Evolutionary conservation across 2,329 filamentous ascomycete species (phyloP).

Genomic region (Rhinocladiella similis): DNA sequence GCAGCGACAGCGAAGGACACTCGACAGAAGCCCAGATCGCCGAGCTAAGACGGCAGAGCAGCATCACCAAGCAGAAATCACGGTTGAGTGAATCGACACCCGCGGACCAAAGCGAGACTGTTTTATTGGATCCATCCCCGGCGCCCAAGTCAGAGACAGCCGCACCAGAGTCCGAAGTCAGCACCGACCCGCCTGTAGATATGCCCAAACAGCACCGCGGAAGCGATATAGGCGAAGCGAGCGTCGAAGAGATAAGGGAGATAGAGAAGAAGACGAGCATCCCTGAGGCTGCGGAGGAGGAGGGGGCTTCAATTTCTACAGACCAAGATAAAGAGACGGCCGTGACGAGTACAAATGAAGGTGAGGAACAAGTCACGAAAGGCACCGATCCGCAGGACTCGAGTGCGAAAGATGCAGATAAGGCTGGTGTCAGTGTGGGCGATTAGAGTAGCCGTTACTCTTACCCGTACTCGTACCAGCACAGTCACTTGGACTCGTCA

Average conservation of each 20-base stretch:
- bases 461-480: too few relatives aligned
- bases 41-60: conserved; percentile 20
- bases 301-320: background rate
- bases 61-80: conserved; percentile 17
- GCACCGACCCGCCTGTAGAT: background rate
- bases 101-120: conserved; percentile 21
- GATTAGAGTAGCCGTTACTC: conserved; percentile 20
- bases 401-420: conserved; percentile 28
- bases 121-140: conserved; percentile 7
- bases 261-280: conserved; percentile 34
- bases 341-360: conserved; percentile 19
- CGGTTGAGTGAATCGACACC: conserved; percentile 22
- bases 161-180: conserved; percentile 15
- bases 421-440: conserved; percentile 30
- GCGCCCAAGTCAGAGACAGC: background rate
- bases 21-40: conserved; percentile 24
- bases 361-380: conserved; percentile 20
- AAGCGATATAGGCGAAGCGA: conserved; percentile 37
- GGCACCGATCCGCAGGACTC: conserved; percentile 23
- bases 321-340: conserved; percentile 13
- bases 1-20: conserved; percentile 15
- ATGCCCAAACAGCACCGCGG: conserved; percentile 35
- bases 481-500: too few relatives aligned
- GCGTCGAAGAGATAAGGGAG: conserved; percentile 29
- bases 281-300: conserved; percentile 26